Percentiles rank a stretch among this genome's conserved stretches.
Evolutionary conservation across 2,329 filamentous ascomycete genomes (phyloP).

Genomic region (Tolypocladium ophioglossoides): DNA sequence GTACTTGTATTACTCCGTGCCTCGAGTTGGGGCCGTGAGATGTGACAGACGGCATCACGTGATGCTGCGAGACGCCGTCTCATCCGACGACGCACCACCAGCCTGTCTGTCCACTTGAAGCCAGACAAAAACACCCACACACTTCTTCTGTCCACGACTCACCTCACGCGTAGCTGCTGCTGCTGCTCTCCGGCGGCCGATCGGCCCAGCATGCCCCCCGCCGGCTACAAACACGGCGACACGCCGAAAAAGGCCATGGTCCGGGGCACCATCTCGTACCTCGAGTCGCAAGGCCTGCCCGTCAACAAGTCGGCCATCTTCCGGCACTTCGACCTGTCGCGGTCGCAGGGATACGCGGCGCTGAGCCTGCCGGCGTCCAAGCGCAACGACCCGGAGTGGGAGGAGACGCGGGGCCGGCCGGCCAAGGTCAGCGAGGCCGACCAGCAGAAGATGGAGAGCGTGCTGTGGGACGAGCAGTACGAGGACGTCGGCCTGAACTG

Average conservation of each 20-base stretch:
- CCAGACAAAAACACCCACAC: conserved; percentile 24
- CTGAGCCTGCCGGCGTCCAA: conserved; percentile 20
- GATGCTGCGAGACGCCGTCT: not conserved
- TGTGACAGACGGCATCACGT: not conserved
- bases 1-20: no score
- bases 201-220: conserved; percentile 1
- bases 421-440: conserved; percentile 22
- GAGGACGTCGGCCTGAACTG: conserved; percentile 21
- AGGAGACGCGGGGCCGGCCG: conserved; percentile 25
- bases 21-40: no score
- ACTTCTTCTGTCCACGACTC: conserved; percentile 10
- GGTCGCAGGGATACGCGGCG: conserved; percentile 26
- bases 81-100: not conserved
- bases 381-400: conserved; percentile 26
- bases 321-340: conserved; percentile 26
- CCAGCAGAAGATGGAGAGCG: conserved; percentile 23
- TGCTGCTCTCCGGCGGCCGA: not conserved
- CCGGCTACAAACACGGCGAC: conserved; percentile 25
- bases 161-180: conserved; percentile 3
- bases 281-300: conserved; percentile 25
- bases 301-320: conserved; percentile 30
- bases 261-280: conserved; percentile 27
- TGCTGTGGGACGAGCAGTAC: conserved; percentile 25
- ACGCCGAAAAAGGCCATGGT: conserved; percentile 27
- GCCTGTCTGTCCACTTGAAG: not conserved